These are phyloP conservation scores for Sporobolus alterniflorus DNA, from an alignment of 202 grass and related monocot genomes.

Conservation along the genomic window DNA sequence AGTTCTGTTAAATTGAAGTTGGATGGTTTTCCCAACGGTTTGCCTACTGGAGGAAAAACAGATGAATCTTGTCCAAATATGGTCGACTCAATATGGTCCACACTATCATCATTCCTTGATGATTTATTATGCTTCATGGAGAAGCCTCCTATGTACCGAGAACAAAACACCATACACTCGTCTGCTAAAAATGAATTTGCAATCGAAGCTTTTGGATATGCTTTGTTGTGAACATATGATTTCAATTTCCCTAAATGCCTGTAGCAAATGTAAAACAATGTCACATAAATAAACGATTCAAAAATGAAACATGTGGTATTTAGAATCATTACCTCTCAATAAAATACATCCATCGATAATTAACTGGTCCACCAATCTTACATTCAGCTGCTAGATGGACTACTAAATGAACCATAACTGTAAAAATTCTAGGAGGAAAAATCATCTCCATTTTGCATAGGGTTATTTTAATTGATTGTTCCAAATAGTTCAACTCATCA, in stretches of 20 bases:
- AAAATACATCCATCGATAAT: slow-evolving; percentile 32
- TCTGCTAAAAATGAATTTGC: background rate
- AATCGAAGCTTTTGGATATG: slow-evolving; percentile 18
- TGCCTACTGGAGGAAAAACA: background rate
- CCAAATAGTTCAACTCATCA: background rate
- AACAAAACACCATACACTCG: background rate
- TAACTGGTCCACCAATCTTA: slow-evolving; percentile 13
- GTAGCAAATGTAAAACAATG: background rate
- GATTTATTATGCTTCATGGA: background rate
- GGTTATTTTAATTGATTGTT: slow-evolving; percentile 5
- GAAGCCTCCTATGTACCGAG: background rate
- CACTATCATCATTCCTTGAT: background rate
- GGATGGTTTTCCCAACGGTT: background rate
- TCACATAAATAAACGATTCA: background rate
- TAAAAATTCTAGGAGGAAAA: slow-evolving; percentile 3
- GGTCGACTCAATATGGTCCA: background rate
- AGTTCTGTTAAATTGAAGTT: background rate
- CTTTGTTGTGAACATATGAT: slow-evolving; percentile 28
- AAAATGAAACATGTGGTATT: background rate
- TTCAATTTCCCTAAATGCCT: slow-evolving; percentile 19
- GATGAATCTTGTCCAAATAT: background rate
- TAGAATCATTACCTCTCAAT: slow-evolving; percentile 36
- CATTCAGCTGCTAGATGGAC: slow-evolving; percentile 27
- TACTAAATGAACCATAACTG: slow-evolving; percentile 28
- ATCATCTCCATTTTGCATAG: slow-evolving; percentile 16